A percentile compares a stretch with the other conserved stretches of the same genome.
These are phyloP conservation scores for Phialophora macrospora DNA, from an alignment of 2,329 filamentous ascomycete species.

Conservation along the genomic window DNA sequence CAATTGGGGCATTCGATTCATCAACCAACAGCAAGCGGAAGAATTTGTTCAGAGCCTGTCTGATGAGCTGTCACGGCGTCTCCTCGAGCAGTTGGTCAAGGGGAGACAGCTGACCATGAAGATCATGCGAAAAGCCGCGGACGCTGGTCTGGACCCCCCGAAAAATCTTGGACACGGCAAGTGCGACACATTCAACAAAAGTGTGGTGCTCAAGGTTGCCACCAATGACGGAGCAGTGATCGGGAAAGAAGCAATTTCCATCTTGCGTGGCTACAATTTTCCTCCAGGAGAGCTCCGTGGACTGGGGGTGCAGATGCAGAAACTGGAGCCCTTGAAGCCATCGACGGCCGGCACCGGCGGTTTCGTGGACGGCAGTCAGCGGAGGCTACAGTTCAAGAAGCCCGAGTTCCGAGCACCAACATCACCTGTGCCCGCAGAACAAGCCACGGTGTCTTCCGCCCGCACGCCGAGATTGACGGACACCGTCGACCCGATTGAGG, in stretches of 20 bases:
- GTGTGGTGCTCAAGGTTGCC: slow-evolving; percentile 77
- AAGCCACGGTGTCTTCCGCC: slow-evolving; percentile 8
- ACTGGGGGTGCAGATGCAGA: slow-evolving; percentile 90
- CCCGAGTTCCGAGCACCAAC: slow-evolving; percentile 47
- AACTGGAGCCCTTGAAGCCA: slow-evolving; percentile 77
- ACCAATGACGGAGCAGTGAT: slow-evolving; percentile 75
- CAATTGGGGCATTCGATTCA: slow-evolving; percentile 96
- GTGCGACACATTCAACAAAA: slow-evolving; percentile 94
- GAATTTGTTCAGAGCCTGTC: slow-evolving; percentile 87
- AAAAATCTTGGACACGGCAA: slow-evolving; percentile 96
- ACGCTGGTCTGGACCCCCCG: slow-evolving; percentile 86
- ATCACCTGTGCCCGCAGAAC: slow-evolving; percentile 18
- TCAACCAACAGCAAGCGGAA: slow-evolving; percentile 88
- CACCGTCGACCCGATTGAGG: slow-evolving; percentile 58
- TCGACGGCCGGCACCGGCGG: slow-evolving; percentile 31
- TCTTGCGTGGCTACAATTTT: slow-evolving; percentile 80
- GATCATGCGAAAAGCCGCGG: slow-evolving; percentile 83
- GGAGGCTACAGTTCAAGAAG: slow-evolving; percentile 72
- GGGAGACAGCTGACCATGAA: slow-evolving; percentile 91
- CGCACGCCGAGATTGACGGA: slow-evolving; percentile 36
- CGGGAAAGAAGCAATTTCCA: slow-evolving; percentile 80
- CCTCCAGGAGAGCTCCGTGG: slow-evolving; percentile 92
- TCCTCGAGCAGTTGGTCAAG: slow-evolving; percentile 82
- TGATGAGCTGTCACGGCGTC: slow-evolving; percentile 78
- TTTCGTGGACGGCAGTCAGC: slow-evolving; percentile 72